These are phyloP conservation scores for Mycena metata DNA, from an alignment of 768 basidiomycete genomes.

Conservation along the genomic window DNA sequence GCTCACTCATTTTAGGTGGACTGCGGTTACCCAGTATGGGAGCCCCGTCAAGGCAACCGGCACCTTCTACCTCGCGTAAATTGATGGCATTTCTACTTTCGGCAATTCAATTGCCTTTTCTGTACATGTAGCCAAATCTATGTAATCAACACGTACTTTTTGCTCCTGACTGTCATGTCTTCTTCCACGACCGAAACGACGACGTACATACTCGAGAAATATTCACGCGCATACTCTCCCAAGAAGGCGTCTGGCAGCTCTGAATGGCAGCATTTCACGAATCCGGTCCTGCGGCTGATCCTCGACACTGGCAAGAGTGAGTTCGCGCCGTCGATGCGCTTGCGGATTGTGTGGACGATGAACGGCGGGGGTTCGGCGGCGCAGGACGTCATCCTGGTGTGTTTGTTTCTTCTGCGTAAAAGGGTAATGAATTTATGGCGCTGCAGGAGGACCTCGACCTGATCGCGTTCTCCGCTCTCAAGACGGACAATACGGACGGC, in stretches of 20 bases:
- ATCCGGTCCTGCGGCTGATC: conserved; percentile 73
- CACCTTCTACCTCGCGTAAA: conserved; percentile 12
- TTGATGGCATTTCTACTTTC: neutral
- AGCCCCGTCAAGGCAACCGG: conserved; percentile 68
- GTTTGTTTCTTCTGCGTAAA: conserved; percentile 5
- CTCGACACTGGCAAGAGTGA: conserved; percentile 76
- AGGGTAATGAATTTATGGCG: neutral
- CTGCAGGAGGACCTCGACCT: conserved; percentile 83
- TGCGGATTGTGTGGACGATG: conserved; percentile 77
- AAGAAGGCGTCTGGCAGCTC: conserved; percentile 21
- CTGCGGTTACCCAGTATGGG: conserved; percentile 68
- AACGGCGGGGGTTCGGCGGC: conserved; percentile 49
- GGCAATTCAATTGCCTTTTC: conserved; percentile 3
- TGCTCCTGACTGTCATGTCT: conserved; percentile 4
- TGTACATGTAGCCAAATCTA: neutral
- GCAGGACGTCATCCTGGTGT: conserved; percentile 74
- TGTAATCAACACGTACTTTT: neutral
- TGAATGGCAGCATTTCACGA: conserved; percentile 86
- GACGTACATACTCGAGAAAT: conserved; percentile 37
- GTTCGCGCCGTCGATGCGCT: conserved; percentile 61
- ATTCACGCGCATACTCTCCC: conserved; percentile 31
- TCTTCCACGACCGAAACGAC: conserved; percentile 37
- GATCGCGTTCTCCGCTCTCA: conserved; percentile 70
- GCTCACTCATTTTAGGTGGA: conserved; percentile 59
- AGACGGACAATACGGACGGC: conserved; percentile 57